Conservation (phyloP, 2,329 filamentous ascomycete genomes). For the Orbilia javanica region DNA sequence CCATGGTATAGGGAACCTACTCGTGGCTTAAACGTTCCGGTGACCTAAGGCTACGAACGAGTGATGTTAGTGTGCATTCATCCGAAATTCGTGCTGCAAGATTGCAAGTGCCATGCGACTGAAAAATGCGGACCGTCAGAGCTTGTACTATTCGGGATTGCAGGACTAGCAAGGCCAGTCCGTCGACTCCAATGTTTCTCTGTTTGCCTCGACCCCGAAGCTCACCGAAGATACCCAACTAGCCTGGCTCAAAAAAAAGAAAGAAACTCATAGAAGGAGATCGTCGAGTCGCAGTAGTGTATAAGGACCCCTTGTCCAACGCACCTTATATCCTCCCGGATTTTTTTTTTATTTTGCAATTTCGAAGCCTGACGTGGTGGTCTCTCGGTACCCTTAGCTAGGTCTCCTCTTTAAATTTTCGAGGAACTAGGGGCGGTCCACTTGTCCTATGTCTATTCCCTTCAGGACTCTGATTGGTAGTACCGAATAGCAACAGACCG, state of each 20-base stretch:
- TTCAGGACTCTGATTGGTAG: conserved; percentile 55
- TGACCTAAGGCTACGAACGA: conserved; percentile 31
- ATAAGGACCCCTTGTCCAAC: conserved; percentile 58
- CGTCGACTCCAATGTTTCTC: conserved; percentile 44
- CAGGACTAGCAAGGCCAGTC: conserved; percentile 44
- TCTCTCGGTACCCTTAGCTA: conserved; percentile 57
- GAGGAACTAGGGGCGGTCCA: conserved; percentile 58
- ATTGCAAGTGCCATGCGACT: conserved; percentile 58
- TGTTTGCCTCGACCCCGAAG: conserved; percentile 48
- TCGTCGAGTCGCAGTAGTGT: conserved; percentile 59
- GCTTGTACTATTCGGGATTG: conserved; percentile 56
- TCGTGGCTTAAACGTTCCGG: conserved; percentile 47
- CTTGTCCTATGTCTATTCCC: conserved; percentile 57
- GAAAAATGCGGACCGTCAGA: conserved; percentile 54
- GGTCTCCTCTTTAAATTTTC: conserved; percentile 56
- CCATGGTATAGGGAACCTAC: conserved; percentile 51
- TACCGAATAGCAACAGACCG: conserved; percentile 45
- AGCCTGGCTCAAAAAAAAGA: conserved; percentile 44
- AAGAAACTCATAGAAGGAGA: conserved; percentile 52
- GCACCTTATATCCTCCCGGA: conserved; percentile 58
- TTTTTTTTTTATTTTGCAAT: conserved; percentile 58
- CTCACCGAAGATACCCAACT: conserved; percentile 47
- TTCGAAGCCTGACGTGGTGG: conserved; percentile 59
- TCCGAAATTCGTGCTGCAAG: conserved; percentile 58
- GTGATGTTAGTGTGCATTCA: conserved; percentile 58